A percentile compares a stretch with the other conserved stretches of the same genome.
These are phyloP conservation scores for Magnolia sinica DNA, from an alignment of 164 flowering plant species.

Conservation along the genomic window DNA sequence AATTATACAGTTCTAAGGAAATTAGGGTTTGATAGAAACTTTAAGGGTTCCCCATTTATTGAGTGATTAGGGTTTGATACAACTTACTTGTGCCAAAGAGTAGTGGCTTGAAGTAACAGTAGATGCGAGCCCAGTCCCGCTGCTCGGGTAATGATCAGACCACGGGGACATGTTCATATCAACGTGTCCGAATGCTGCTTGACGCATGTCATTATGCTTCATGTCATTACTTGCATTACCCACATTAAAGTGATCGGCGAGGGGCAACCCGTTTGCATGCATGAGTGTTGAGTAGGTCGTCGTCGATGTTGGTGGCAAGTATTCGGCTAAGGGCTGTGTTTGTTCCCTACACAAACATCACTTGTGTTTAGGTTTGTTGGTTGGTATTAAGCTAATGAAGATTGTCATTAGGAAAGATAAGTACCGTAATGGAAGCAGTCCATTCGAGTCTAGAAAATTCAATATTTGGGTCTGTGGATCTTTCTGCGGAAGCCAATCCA, in stretches of 20 bases:
- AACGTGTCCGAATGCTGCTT: constrained; percentile 24
- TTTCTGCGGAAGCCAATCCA: constrained; percentile 34
- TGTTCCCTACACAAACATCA: constrained; percentile 19
- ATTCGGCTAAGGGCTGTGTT: constrained; percentile 8
- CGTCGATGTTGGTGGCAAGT: constrained; percentile 5
- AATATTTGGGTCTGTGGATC: constrained; percentile 39
- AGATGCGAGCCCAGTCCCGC: constrained; percentile 12
- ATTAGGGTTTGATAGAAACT: too few species aligned
- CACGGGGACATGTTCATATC: constrained; percentile 34
- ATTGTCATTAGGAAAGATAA: constrained; percentile 5
- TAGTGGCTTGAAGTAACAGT: not conserved
- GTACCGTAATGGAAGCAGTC: constrained; percentile 40
- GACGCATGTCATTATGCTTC: constrained; percentile 18
- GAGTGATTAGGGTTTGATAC: not conserved
- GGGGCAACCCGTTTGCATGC: constrained; percentile 18
- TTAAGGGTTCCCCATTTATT: too few species aligned
- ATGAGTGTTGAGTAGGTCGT: not conserved
- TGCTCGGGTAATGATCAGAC: constrained; percentile 25
- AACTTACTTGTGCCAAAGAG: not conserved
- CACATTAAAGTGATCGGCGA: constrained; percentile 16
- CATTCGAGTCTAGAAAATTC: constrained; percentile 39
- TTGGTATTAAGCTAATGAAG: not conserved
- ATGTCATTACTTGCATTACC: constrained; percentile 12
- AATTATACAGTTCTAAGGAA: too few species aligned
- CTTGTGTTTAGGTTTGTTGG: not conserved